Evolutionary conservation across 176 grass and related monocot species (phyloP).

Genomic region (Aegilops umbellulata): DNA sequence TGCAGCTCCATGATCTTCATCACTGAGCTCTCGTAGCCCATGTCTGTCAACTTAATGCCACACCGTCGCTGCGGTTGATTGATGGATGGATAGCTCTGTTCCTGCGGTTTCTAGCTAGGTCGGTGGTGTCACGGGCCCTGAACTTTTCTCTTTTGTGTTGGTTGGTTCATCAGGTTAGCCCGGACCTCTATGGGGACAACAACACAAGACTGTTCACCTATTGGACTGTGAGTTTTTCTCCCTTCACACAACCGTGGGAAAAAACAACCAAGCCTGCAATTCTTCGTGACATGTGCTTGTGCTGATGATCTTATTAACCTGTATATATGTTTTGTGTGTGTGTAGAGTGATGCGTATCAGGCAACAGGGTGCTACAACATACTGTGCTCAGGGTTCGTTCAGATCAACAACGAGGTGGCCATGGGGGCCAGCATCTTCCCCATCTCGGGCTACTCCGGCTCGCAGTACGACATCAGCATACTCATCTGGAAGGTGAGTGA

Average conservation of each 20-base stretch:
- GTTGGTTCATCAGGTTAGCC: constrained; percentile 65
- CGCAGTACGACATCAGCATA: constrained; percentile 95
- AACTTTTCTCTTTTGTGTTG: not conserved
- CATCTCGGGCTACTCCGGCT: constrained; percentile 66
- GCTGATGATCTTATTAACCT: not conserved
- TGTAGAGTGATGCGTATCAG: constrained; percentile 88
- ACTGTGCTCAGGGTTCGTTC: constrained; percentile 85
- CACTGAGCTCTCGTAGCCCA: not conserved
- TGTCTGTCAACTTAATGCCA: constrained; percentile 39
- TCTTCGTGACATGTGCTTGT: not conserved
- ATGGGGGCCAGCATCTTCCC: constrained; percentile 89
- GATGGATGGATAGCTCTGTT: constrained; percentile 18
- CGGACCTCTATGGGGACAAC: constrained; percentile 88
- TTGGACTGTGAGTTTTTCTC: constrained; percentile 75
- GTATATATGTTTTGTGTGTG: not conserved
- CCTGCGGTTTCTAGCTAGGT: constrained; percentile 2
- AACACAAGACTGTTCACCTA: constrained; percentile 94
- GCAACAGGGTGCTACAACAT: constrained; percentile 96
- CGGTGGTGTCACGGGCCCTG: constrained; percentile 41
- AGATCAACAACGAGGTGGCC: constrained; percentile 84
- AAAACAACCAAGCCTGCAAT: not conserved
- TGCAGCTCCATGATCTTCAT: not conserved
- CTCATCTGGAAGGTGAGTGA: constrained; percentile 98
- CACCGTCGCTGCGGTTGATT: constrained; percentile 27
- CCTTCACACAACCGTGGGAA: not conserved